Conservation (phyloP, 805 yeast genomes). For the Barnettozyma botsteinii region DNA sequence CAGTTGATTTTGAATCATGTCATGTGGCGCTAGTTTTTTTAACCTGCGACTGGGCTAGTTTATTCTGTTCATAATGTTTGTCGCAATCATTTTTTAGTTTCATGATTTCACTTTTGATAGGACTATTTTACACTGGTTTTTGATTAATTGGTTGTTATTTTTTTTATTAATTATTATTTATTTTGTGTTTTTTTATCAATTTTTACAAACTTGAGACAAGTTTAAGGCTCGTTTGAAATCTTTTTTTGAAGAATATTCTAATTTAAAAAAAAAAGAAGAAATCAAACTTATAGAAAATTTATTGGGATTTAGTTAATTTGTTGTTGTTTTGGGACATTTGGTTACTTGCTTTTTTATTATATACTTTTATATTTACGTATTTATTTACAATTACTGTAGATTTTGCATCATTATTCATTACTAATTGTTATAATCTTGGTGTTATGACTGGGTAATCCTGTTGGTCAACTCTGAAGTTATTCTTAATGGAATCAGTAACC, state of each 20-base stretch:
- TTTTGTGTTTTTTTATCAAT: background rate
- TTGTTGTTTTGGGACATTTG: background rate
- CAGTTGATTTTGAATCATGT: background rate
- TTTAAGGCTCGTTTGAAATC: slow-evolving; percentile 8
- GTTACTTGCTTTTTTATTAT: background rate
- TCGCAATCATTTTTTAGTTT: too few species aligned
- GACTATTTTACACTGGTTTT: background rate
- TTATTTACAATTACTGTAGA: too few species aligned
- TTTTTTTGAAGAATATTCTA: background rate
- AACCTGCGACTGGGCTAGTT: slow-evolving; percentile 26
- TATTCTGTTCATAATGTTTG: too few species aligned
- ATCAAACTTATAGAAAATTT: background rate
- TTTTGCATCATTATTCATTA: too few species aligned
- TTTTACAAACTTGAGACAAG: slow-evolving; percentile 8
- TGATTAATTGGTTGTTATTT: background rate
- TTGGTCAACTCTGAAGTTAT: slow-evolving; percentile 27
- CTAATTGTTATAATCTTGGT: background rate
- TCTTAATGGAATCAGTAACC: slow-evolving; percentile 31
- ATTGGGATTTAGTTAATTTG: background rate
- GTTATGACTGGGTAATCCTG: slow-evolving; percentile 24
- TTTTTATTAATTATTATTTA: background rate
- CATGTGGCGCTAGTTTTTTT: slow-evolving; percentile 23
- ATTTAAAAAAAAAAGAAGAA: background rate
- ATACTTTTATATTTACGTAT: background rate
- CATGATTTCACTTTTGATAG: too few species aligned